These are phyloP conservation scores for Bruguiera gymnorhiza DNA, from an alignment of 345 rosid genomes.

Conservation along the genomic window DNA sequence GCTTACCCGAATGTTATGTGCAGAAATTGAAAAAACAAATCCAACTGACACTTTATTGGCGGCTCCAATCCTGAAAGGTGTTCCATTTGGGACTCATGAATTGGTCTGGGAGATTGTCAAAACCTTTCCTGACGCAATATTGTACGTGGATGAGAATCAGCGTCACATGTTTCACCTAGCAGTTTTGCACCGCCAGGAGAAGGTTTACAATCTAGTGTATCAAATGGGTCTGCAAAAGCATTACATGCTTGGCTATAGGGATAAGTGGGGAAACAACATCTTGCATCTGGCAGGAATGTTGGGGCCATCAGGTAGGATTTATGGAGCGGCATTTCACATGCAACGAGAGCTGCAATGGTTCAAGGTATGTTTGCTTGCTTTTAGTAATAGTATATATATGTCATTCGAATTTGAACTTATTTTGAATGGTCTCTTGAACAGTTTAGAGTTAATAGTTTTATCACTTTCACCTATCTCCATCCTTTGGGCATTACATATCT, in stretches of 20 bases:
- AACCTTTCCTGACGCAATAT: neutral
- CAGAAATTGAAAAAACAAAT: neutral
- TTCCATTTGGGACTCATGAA: neutral
- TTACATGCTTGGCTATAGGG: neutral
- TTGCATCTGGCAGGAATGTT: neutral
- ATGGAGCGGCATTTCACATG: neutral
- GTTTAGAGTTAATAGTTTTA: neutral
- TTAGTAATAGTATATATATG: no score
- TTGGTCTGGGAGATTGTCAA: neutral
- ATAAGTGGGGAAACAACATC: neutral
- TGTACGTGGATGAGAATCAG: neutral
- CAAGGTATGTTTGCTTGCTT: neutral
- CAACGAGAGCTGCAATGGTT: constrained; percentile 2
- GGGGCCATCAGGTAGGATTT: neutral
- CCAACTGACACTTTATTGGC: neutral
- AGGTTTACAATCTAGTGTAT: neutral
- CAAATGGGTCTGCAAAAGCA: neutral
- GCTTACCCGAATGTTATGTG: neutral
- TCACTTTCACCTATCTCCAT: neutral
- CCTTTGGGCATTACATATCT: no score
- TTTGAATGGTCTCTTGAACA: no score
- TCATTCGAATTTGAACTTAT: no score
- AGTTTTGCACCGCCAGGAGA: neutral
- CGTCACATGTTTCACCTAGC: neutral
- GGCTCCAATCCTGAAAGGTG: neutral